Evolutionary conservation across 2,329 filamentous ascomycete species (phyloP), one percentile per base, ranked within the genome.

Genomic region (Scedosporium apiospermum): DNA sequence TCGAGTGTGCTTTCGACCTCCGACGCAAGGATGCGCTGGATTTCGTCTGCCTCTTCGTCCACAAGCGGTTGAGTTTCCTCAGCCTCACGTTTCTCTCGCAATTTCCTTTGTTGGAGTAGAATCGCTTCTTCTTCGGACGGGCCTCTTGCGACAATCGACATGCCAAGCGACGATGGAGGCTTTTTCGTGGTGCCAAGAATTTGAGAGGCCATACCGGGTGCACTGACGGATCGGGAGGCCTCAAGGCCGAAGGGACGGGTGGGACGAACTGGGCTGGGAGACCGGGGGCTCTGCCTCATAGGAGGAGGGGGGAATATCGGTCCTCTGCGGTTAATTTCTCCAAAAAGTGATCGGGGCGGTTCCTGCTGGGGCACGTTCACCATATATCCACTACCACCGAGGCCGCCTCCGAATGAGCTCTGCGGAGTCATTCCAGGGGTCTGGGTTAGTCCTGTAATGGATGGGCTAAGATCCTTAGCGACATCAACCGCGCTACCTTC

Each of bases 31-130:
- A 88, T 77, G 65, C 78, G 79, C 63, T 89, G 85, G 26, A 89
- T 82, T 38, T 84, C 81, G 27, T 88, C 87, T 66, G 90, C 88
- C 66, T 91, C 88, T 60, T 90, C 84, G 63, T 90, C 86, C 23
- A 84, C 76, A 2, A 90, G 76, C 3, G 82, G 76, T 64, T 81
- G 80, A 4, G 77, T 77, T 69, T 86, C 82, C 63, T 85, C 82
- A 0, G 79, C 82, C 67, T 85, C 81, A 64, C 82, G 81, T 66
- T 77, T 80, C 55, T 80, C 82, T 67, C 79, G 81, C 3, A 78
- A 72, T 68, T 77, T 80, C 60, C 78, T 78, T 66, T 83, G 80
- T 66, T 81, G 79, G 53, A 76, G 73, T 62, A 82, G 71, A 61
- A 81, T 81, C 6, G 75, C 72, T 60, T 83, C 81, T 65, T 79